Evolutionary conservation across 192 early-diverging fungal species (phyloP), one percentile per base, ranked within the genome.

Genomic region (Anaeromyces robustus): DNA sequence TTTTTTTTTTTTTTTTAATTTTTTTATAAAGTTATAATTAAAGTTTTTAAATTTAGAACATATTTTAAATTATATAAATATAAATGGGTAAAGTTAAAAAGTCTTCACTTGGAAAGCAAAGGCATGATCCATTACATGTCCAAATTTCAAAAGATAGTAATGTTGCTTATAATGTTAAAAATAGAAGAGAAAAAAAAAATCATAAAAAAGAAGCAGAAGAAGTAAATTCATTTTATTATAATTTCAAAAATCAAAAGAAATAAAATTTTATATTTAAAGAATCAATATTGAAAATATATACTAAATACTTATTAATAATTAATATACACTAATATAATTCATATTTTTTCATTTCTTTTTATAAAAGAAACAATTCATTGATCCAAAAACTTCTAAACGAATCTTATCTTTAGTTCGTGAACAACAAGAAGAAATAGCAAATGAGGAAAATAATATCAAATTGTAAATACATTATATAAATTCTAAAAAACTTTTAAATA

Each of bases 341-440:
- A 80, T 77, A 79, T n/a, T 78, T 59, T 84, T 81, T 34, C 59
- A 80, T 79, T 84, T 31, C 34, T 2, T 77, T 28, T 18, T 59
- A 43, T 11, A 2, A 29, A 82, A 81, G 32, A 84, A 91, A 90
- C 87, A 86, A 86, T 92, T 86, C 79, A 88, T 97, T n/a, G 97
- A 98, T 83, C 89, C 92, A 78, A 96, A 95, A 83, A 92, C 95
- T 34, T 97, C 96, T 17, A 89, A 89, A 85, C 94, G 94, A 81
- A 95, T 98, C 87, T 84, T 99, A 80, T 84, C 91, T 83, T 92
- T 99, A 81, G 95, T 94, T 34, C 88, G 90, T 83, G 89, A 94
- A 83, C 97, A 99, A 87, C 97, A 98, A 86, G 92, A 93, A 34
- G 96, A 98, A 84, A 84, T 96, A 11, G 91, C 91, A 77, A 87